Base-by-base conservation (phyloP, 192 early-diverging fungal genomes). In the Coemansia sp. region DNA sequence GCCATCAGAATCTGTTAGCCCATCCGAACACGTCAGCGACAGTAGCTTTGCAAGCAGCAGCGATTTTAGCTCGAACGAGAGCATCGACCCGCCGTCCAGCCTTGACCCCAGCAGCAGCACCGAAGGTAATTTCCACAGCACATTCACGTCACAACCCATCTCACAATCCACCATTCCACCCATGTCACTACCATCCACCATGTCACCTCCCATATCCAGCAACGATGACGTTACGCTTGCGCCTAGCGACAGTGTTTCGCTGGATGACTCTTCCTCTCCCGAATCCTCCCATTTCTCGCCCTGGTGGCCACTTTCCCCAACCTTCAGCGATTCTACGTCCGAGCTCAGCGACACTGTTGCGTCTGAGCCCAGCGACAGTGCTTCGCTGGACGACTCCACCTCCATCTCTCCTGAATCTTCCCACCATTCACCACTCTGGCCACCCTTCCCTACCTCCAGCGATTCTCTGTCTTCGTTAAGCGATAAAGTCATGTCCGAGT, bases 51-150 rank as follows among this genome's bases (percentile, higher is more conserved):
- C n/a, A 0, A 15, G 47, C 47, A 44, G 10, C 40, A 44, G 14
- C 11, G 40, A 44, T 10, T 48, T 12, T 6, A 28, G 56, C 25
- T 28, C n/a, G 31, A 20, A 59, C 12, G 21, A n/a, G 46, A 60
- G 7, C 18, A 20, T 18, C 37, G 24, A 68, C 7, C 8, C 31
- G 31, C 8, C 6, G 31, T 34, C 31, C 31, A 34, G 31, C 31
- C 31, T 34, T 34, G 6, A 34, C 31, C 8, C n/a, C 36, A 31
- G 53, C 12, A 31, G 26, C 57, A 60, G 2, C 24, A 26, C 37
- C 26, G 34, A 68, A 69, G 62, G 54, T 65, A 65, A 63, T 56
- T 46, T 48, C 44, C 58, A 61, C 46, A 64, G 42, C 46, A 34
- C 40, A 42, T 60, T 14, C 40, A n/a, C 15, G 15, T n/a, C 40